phyloP scores from a whole-genome alignment of 768 basidiomycete species.

The Hygrocybe coccinea region DNA sequence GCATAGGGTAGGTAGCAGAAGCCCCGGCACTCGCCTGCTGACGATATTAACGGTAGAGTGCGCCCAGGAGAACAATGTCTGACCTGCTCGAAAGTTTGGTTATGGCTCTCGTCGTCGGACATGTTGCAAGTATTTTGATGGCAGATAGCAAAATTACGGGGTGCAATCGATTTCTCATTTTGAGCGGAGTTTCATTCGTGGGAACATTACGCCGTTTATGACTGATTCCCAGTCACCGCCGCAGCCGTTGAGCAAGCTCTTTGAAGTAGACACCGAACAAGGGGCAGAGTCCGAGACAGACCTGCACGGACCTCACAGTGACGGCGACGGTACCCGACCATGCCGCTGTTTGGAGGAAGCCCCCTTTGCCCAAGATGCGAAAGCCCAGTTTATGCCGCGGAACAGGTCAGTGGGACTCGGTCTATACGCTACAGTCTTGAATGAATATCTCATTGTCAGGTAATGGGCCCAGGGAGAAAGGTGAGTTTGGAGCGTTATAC shows the following conservation, averaged over 20 bases:
- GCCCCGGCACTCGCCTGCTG: slow-evolving; percentile 65
- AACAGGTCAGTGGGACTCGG: slow-evolving; percentile 53
- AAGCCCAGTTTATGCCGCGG: slow-evolving; percentile 81
- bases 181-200: slow-evolving; percentile 26
- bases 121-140: slow-evolving; percentile 43
- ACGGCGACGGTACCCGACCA: slow-evolving; percentile 26
- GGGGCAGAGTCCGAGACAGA: no score
- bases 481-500: no score
- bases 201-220: neutral
- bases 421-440: neutral
- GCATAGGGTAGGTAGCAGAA: slow-evolving; percentile 78
- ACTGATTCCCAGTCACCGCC: neutral
- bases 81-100: slow-evolving; percentile 83
- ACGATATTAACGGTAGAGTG: slow-evolving; percentile 8
- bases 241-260: neutral
- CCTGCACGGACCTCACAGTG: neutral
- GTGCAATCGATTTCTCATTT: slow-evolving; percentile 9
- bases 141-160: slow-evolving; percentile 15
- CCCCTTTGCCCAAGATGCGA: slow-evolving; percentile 69
- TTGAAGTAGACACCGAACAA: neutral
- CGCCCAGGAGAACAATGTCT: slow-evolving; percentile 14
- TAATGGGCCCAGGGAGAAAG: slow-evolving; percentile 85
- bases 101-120: slow-evolving; percentile 87
- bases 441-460: slow-evolving; percentile 35
- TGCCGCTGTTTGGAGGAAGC: slow-evolving; percentile 71